Evolutionary conservation across 768 basidiomycete species (phyloP).

Genomic region (Tephrocybe sp.): DNA sequence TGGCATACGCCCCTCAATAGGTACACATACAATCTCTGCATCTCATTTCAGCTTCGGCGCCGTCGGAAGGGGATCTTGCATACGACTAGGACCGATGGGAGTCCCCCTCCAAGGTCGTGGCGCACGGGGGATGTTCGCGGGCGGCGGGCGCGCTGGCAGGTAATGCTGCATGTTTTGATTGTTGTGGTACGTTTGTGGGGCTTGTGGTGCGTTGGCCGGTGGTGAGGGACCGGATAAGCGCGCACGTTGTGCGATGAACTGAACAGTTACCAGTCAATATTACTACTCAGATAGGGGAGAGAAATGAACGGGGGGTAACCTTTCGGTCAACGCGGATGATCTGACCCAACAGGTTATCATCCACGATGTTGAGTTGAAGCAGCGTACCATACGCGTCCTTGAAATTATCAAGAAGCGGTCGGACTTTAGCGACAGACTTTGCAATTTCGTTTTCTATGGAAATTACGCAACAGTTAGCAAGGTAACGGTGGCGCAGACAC

Average conservation of each 20-base stretch:
- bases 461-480: neutral
- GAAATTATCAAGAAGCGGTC: slow-evolving; percentile 33
- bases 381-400: slow-evolving; percentile 28
- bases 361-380: slow-evolving; percentile 15
- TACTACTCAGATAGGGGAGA: neutral
- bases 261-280: neutral
- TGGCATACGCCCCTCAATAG: no score
- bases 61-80: neutral
- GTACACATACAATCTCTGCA: neutral
- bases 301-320: slow-evolving; percentile 9
- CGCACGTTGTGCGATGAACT: slow-evolving; percentile 5
- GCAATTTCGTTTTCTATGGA: slow-evolving; percentile 43
- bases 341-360: slow-evolving; percentile 23
- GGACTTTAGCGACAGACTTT: slow-evolving; percentile 31
- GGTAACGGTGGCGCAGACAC: neutral
- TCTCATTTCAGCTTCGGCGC: neutral
- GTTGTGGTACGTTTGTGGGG: neutral
- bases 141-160: neutral
- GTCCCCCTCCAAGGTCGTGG: neutral
- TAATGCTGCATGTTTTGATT: neutral
- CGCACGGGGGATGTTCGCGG: neutral
- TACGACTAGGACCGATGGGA: neutral
- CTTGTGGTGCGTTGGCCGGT: neutral
- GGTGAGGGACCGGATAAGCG: neutral
- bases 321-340: slow-evolving; percentile 26